Conservation (phyloP, 2,329 filamentous ascomycete species). For the Fusarium tuaranense region DNA sequence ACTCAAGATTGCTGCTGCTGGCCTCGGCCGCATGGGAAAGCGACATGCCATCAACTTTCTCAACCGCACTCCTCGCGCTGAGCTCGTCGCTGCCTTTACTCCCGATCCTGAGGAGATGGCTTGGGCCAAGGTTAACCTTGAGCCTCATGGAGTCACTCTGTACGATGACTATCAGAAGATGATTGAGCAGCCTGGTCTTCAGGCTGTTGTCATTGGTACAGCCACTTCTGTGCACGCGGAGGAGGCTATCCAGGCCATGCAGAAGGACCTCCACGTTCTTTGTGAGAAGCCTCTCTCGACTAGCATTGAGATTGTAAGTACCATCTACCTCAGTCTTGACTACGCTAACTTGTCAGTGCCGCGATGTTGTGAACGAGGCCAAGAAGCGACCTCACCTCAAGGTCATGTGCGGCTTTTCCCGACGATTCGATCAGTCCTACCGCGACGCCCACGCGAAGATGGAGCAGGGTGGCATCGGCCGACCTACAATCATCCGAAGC, state of each 20-base stretch:
- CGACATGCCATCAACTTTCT: conserved; percentile 63
- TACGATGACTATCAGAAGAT: conserved; percentile 61
- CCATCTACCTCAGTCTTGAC: neutral
- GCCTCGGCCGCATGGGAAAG: conserved; percentile 65
- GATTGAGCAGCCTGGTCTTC: conserved; percentile 52
- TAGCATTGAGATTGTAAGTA: conserved; percentile 47
- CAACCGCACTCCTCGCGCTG: conserved; percentile 57
- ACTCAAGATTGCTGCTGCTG: conserved; percentile 59
- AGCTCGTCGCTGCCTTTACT: conserved; percentile 62
- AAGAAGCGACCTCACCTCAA: conserved; percentile 66
- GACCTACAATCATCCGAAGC: conserved; percentile 69
- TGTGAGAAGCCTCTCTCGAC: conserved; percentile 72
- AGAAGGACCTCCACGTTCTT: conserved; percentile 65
- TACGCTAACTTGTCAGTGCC: conserved; percentile 6
- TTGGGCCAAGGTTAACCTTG: conserved; percentile 58
- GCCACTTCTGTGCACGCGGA: conserved; percentile 67
- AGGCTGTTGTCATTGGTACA: conserved; percentile 57
- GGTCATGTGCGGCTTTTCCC: conserved; percentile 60
- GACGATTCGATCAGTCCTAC: conserved; percentile 72
- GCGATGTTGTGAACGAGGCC: conserved; percentile 26
- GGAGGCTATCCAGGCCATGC: conserved; percentile 67
- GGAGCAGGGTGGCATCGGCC: conserved; percentile 66
- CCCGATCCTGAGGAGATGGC: conserved; percentile 57
- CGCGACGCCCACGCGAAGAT: conserved; percentile 67
- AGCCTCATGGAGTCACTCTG: conserved; percentile 56